Conservation (phyloP, 176 grass and related monocot species). For the Aegilops speltoides region DNA sequence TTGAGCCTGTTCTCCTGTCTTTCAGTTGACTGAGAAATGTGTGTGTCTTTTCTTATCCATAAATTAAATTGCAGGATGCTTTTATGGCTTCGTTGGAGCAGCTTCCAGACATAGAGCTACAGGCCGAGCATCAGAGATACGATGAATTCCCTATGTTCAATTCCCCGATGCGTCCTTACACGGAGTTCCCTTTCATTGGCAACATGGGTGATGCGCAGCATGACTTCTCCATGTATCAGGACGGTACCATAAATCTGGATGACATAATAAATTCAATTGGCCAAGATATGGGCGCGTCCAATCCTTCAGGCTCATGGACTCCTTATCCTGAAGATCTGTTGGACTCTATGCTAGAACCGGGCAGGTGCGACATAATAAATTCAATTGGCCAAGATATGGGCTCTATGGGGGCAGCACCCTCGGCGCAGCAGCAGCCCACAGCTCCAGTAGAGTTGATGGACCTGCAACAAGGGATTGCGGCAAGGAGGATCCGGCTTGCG, state of each 20-base stretch:
- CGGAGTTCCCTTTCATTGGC: conserved; percentile 46
- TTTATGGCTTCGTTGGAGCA: conserved; percentile 7
- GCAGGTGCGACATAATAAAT: no score
- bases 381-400: not conserved
- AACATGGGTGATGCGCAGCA: not conserved
- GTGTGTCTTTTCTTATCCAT: not conserved
- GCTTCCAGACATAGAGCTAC: conserved; percentile 20
- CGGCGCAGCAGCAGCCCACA: not conserved
- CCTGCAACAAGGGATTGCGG: conserved; percentile 26
- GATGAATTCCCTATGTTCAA: conserved; percentile 32
- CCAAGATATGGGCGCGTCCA: not conserved
- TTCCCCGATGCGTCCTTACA: conserved; percentile 51
- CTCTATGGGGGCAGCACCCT: not conserved
- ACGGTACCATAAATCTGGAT: no score
- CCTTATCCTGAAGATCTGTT: no score
- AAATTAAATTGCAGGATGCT: not conserved
- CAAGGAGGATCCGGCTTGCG: conserved; percentile 46
- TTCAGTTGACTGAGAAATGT: not conserved
- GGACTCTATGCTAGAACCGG: no score
- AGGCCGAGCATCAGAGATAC: conserved; percentile 13
- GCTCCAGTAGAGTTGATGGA: not conserved
- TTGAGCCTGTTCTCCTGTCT: not conserved
- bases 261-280: no score
- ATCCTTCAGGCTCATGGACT: not conserved
- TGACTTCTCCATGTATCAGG: not conserved